A percentile compares a stretch with the other conserved stretches of the same genome.
These are phyloP conservation scores for Mantamonas sphyraenae DNA, from an alignment of 78 protist genomes.

Conservation along the genomic window DNA sequence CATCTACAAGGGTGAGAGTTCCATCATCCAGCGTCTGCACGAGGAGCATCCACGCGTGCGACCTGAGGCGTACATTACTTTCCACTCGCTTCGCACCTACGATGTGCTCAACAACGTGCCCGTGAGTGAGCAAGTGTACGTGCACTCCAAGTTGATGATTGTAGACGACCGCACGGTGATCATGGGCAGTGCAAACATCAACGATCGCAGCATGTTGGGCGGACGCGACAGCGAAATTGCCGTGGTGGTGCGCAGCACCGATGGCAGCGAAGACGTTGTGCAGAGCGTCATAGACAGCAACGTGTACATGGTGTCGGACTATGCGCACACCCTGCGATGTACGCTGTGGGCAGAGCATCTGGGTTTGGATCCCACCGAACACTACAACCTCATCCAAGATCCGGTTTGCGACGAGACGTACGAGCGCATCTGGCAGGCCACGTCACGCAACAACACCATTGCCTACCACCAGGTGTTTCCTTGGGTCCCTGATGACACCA, in stretches of 20 bases:
- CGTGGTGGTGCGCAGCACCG: background rate
- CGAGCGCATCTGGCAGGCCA: no score
- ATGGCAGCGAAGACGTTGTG: conserved; percentile 1
- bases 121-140: conserved; percentile 57
- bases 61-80: background rate
- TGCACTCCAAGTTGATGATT: conserved; percentile 75
- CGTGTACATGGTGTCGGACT: background rate
- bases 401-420: background rate
- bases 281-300: background rate
- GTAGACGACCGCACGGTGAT: conserved; percentile 69
- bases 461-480: no score
- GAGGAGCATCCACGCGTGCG: conserved; percentile 16
- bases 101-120: background rate
- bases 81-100: background rate
- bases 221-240: conserved; percentile 38
- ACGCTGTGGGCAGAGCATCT: conserved; percentile 31
- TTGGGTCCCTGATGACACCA: no score
- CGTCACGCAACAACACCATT: no score
- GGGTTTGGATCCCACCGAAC: background rate
- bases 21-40: conserved; percentile 15
- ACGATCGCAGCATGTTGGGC: conserved; percentile 60
- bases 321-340: conserved; percentile 14
- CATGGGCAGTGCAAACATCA: conserved; percentile 78
- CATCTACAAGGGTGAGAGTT: conserved; percentile 27
- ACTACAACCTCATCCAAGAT: background rate